Evolutionary conservation across 2,329 filamentous ascomycete genomes (phyloP), one percentile per base, ranked within the genome.

Genomic region (Stenocarpella maydis): DNA sequence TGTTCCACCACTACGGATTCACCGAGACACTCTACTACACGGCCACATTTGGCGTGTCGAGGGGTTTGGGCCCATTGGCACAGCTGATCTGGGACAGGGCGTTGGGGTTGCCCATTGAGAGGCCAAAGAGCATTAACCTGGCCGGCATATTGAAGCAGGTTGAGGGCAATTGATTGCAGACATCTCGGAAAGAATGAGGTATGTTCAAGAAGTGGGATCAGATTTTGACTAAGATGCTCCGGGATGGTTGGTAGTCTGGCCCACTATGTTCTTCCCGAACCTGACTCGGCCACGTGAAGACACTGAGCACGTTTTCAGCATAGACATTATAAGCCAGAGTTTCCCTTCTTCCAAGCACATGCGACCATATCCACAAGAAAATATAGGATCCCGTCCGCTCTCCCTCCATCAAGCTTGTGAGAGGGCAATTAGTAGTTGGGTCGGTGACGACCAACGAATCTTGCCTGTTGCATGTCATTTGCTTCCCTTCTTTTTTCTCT

Each of bases 1-100:
- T 99, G 60, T 98, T 99, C 89, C 91, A 98, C 82, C 94, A 98
- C 85, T 99, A 97, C 80, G 96, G 95, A 69, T 97, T 99, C 90
- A 92, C 93, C 80, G 94, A 98, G 85, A 97, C 95, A 0, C 87
- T 98, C 14, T 99, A 98, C 86, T 99, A 98, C 84, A 91, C 90
- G 4, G 90, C 88, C 69, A 91, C 90, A 0, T 92, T 92, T 73
- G 90, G 90, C 71, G 90, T 92, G 15, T 90, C 87, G 71, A 83
- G 90, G 74, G 90, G 90, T 65, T 85, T 99, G 19, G 96, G 96
- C 9, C 96, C 96, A 26, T 86, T 99, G 60, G 94, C 94, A 52
- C 96, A 99, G 82, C 86, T 99, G 73, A 92, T 99, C 79, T 98
- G 96, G 96, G 95, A 98, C 80, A 89, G 96, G 61, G 95, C 95